phyloP scores from a whole-genome alignment of 2,329 filamentous ascomycete species.

The Ascochyta rabiei region DNA sequence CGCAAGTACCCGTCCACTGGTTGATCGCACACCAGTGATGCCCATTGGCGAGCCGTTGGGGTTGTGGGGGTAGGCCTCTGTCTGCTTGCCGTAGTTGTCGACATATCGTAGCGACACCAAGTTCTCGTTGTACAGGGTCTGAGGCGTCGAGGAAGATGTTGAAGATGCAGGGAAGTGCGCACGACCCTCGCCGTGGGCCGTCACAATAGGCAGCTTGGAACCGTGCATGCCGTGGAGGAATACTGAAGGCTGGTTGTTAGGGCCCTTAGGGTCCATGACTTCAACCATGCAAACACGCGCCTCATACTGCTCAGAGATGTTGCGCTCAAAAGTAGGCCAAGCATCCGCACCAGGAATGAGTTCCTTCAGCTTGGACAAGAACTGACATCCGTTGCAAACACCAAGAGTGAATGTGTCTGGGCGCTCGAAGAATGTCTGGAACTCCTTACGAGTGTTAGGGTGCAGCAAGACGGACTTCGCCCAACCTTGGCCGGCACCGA shows the following conservation, averaged over 20 bases:
- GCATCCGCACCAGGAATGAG: slow-evolving; percentile 81
- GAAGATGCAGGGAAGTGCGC: slow-evolving; percentile 59
- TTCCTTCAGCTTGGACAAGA: slow-evolving; percentile 81
- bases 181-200: slow-evolving; percentile 89
- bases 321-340: slow-evolving; percentile 89
- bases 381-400: slow-evolving; percentile 97
- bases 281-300: slow-evolving; percentile 85
- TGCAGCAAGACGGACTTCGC: slow-evolving; percentile 91
- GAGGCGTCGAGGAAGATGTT: slow-evolving; percentile 51
- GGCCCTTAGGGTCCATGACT: slow-evolving; percentile 64
- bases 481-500: slow-evolving; percentile 97
- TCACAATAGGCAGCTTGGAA: slow-evolving; percentile 80
- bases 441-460: slow-evolving; percentile 74
- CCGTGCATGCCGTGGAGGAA: slow-evolving; percentile 91
- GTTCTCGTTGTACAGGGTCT: slow-evolving; percentile 65
- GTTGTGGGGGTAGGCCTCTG: slow-evolving; percentile 87
- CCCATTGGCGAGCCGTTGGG: slow-evolving; percentile 83
- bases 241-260: slow-evolving; percentile 63
- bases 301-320: slow-evolving; percentile 88
- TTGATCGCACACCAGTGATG: slow-evolving; percentile 78
- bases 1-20: slow-evolving; percentile 79
- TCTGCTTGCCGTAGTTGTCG: slow-evolving; percentile 77
- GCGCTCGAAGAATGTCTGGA: slow-evolving; percentile 83
- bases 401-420: slow-evolving; percentile 90
- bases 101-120: slow-evolving; percentile 82